phyloP scores from a whole-genome alignment of 495 filamentous ascomycete genomes.

The Acidomyces sp. region DNA sequence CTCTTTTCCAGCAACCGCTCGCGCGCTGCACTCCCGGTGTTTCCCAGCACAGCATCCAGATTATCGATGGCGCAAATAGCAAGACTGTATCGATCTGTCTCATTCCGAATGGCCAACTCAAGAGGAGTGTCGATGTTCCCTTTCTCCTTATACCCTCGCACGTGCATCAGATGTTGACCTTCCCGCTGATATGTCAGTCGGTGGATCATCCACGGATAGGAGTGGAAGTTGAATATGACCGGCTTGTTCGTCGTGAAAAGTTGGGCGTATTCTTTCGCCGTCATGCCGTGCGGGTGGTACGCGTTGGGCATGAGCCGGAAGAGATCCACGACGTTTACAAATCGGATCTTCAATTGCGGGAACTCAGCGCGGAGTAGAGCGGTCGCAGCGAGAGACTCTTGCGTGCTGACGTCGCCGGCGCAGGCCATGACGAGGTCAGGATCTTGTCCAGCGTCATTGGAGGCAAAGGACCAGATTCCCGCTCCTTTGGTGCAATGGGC shows the following conservation, averaged over 20 bases:
- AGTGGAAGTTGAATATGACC: constrained; percentile 69
- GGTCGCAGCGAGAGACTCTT: constrained; percentile 55
- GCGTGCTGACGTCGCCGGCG: constrained; percentile 57
- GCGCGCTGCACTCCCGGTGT: constrained; percentile 43
- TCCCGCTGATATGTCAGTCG: constrained; percentile 56
- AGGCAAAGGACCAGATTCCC: constrained; percentile 47
- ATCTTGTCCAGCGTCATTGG: constrained; percentile 42
- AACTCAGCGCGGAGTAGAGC: constrained; percentile 49
- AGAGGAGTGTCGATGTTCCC: constrained; percentile 67
- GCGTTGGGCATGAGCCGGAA: constrained; percentile 55
- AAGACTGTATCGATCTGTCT: constrained; percentile 55
- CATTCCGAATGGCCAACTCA: constrained; percentile 57
- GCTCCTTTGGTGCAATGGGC: constrained; percentile 57
- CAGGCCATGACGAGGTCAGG: constrained; percentile 59
- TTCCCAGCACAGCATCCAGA: constrained; percentile 32
- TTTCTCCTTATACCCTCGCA: constrained; percentile 64
- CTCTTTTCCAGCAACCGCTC: constrained; percentile 47
- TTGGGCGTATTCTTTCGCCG: constrained; percentile 46
- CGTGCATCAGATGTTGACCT: constrained; percentile 48
- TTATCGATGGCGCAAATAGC: constrained; percentile 62
- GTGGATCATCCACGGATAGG: constrained; percentile 63
- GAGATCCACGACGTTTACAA: constrained; percentile 62
- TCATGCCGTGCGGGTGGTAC: constrained; percentile 56
- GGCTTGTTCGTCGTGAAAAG: constrained; percentile 55
- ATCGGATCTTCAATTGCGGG: constrained; percentile 55